Percentiles rank a stretch among this genome's conserved stretches.
Evolutionary conservation across 768 basidiomycete genomes (phyloP).

Genomic region (Mrakia frigida): DNA sequence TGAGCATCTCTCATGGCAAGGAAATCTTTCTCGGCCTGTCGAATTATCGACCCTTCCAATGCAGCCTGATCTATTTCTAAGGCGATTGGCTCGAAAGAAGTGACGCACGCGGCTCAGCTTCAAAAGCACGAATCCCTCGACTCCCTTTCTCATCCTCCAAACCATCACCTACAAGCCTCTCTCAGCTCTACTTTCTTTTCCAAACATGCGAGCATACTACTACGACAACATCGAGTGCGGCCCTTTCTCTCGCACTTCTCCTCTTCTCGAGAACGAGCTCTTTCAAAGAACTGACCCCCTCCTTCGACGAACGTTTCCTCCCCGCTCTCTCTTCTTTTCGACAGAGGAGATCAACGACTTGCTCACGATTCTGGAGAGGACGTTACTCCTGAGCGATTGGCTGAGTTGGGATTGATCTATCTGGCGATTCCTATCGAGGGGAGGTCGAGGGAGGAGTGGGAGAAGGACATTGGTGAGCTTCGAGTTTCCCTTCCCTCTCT

Average conservation of each 20-base stretch:
- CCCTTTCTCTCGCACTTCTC: too few relatives aligned
- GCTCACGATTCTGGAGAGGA: conserved; percentile 61
- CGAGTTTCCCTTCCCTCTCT: background rate
- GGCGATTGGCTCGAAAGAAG: too few relatives aligned
- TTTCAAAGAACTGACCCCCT: background rate
- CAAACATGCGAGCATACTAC: conserved; percentile 39
- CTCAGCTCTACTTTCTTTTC: background rate
- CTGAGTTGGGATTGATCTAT: conserved; percentile 59
- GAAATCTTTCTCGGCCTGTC: too few relatives aligned
- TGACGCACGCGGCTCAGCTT: background rate
- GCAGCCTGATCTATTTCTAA: too few relatives aligned
- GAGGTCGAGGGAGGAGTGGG: conserved; percentile 48
- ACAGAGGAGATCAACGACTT: conserved; percentile 72
- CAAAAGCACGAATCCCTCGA: background rate
- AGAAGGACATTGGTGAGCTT: conserved; percentile 30
- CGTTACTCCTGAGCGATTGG: conserved; percentile 53
- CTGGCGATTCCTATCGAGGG: conserved; percentile 62
- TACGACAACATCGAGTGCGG: conserved; percentile 45
- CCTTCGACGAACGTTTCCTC: conserved; percentile 12
- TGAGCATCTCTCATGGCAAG: too few relatives aligned
- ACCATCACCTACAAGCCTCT: background rate
- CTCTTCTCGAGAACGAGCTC: background rate
- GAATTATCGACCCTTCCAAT: too few relatives aligned
- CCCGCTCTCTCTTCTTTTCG: conserved; percentile 41
- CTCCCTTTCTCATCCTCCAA: background rate